phyloP scores from a whole-genome alignment of 345 rosid species.

The Hibiscus syriacus region DNA sequence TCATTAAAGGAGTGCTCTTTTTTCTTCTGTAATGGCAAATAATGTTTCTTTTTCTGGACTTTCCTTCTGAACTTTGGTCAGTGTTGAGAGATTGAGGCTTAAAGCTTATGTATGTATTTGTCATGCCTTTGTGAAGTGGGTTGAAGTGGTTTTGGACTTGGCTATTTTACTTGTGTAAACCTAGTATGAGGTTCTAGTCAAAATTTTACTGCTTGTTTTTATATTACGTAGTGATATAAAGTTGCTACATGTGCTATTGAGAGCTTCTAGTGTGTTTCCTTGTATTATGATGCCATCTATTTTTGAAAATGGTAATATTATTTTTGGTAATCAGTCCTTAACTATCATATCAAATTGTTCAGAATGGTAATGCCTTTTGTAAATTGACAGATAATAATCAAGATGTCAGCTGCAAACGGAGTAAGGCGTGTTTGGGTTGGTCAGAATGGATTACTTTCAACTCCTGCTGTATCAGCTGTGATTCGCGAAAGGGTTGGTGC shows the following conservation, averaged over 20 bases:
- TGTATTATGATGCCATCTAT: neutral
- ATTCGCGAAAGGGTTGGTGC: conserved; percentile 84
- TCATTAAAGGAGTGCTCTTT: neutral
- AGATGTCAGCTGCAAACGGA: conserved; percentile 37
- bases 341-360: neutral
- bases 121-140: neutral
- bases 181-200: neutral
- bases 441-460: conserved; percentile 29
- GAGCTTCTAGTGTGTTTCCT: neutral
- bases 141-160: neutral
- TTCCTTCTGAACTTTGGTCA: neutral
- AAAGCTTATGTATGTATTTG: neutral
- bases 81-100: neutral
- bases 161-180: neutral
- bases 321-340: neutral
- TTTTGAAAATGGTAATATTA: neutral
- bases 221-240: neutral
- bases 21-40: neutral
- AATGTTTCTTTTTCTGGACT: neutral
- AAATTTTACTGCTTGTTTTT: neutral
- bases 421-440: no score
- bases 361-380: neutral
- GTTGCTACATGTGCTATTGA: neutral
- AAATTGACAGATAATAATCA: conserved; percentile 62
- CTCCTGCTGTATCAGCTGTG: conserved; percentile 98